Evolutionary conservation across 495 filamentous ascomycete species (phyloP), one percentile per base, ranked within the genome.

Genomic region (Penicillium salamii): DNA sequence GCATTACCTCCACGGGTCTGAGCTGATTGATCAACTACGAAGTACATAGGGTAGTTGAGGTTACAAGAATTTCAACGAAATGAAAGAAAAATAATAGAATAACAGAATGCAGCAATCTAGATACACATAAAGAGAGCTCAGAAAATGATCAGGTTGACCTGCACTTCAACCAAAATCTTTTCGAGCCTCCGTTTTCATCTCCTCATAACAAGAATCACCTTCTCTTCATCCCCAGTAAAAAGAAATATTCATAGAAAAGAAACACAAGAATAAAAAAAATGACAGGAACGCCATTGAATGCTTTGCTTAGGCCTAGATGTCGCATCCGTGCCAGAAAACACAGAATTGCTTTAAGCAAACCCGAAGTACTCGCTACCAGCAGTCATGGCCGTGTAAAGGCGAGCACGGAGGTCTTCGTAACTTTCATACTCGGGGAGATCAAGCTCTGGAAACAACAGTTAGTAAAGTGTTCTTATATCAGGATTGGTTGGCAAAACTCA

Each of bases 341-440:
- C 33, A 13, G 56, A 52, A 26, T 47, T 52, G 42, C 33, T 68
- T 59, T 72, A 97, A 60, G 95, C 93, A 69, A 99, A 97, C 43
- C 95, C 93, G 70, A 99, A 97, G 74, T 97, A 97, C 64, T 97
- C 91, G 73, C 88, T 91, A 32, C 93, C 93, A 48, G 90, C 83
- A 3, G 95, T 97, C 70, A 97, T 92, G 50, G 95, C 93, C 29
- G 89, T 96, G 66, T 95, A 86, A 42, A 97, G 71, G 55, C 91
- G 88, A 58, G 89, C 81, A 24, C 95, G 81, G 36, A 99, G 81
- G 60, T 79, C 78, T 53, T 99, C 93, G 65, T 99, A 99, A 64
- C 82, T 95, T 55, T 97, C 95, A 64, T 97, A 99, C 68, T 99
- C 93, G 51, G 93, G 93, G 54, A 99, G 84, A 77, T 99, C 93